phyloP scores from a whole-genome alignment of 2,329 filamentous ascomycete species.

The Trichoderma aggressivum region DNA sequence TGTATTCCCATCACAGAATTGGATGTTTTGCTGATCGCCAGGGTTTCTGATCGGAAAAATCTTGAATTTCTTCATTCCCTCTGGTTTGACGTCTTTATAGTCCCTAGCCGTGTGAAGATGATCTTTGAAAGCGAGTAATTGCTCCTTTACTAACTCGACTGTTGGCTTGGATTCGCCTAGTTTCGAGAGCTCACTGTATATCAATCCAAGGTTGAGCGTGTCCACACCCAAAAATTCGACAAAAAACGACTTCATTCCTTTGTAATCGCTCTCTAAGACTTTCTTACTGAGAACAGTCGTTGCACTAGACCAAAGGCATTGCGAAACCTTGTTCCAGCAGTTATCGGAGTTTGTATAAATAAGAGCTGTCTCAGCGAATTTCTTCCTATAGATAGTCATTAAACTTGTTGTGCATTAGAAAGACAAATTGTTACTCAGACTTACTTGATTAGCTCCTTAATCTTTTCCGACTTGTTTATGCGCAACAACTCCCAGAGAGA shows the following conservation, averaged over 20 bases:
- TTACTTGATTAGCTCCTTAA: background rate
- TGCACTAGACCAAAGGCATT: background rate
- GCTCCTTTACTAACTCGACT: background rate
- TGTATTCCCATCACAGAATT: background rate
- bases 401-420: background rate
- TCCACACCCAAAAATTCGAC: background rate
- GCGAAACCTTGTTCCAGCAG: background rate
- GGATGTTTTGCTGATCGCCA: background rate
- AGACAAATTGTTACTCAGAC: background rate
- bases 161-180: background rate
- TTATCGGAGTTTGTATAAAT: background rate
- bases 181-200: background rate
- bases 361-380: background rate
- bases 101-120: background rate
- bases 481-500: background rate
- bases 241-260: background rate
- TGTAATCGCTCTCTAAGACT: background rate
- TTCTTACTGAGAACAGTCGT: background rate
- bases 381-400: background rate
- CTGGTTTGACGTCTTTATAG: background rate
- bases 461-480: background rate
- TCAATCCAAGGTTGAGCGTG: background rate
- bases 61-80: background rate
- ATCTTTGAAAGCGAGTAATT: background rate
- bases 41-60: background rate